Base-by-base conservation (phyloP, 768 basidiomycete genomes). In the Suillus spraguei region DNA sequence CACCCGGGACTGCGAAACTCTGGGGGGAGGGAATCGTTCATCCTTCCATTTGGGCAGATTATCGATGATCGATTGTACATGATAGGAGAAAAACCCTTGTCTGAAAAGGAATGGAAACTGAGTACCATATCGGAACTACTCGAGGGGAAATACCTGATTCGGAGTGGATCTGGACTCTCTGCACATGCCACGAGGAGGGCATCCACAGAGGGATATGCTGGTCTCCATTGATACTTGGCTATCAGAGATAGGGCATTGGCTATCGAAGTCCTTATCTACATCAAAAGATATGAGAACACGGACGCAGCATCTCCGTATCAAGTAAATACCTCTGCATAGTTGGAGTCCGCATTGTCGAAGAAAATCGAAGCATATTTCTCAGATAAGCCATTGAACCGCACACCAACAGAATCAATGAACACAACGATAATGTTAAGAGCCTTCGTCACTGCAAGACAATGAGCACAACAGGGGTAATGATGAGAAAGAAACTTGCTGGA, bases 1-100 rank as follows among this genome's bases (percentile, higher is more conserved):
- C 69, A 84, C 89, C 77, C 87, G 85, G 10, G 95, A 97, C 70
- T 94, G 90, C 65, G 85, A 89, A 63, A 92, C 92, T 63, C 92
- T 84, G 1, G 95, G 95, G 60, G 95, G 94, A 33, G 94, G 86
- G 32, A 95, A 83, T 42, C 95, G 86, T 66, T 91, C 83, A 63
- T 83, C 82, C 71, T 87, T 88, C 90, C 88, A 92, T 63, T 80
- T 74, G 1, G 88, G 86, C 53, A 97, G 76, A 42, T 86, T 80
- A 28, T 72, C 73, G 49, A 88, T 72, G 60, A 93, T 84, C n/a
- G 79, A 73, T 41, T 82, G 72, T 53, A 95, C 77, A 63, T 80
- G 85, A 24, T 80, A 77, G 62, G 85, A 78, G 72, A 91, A 88
- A 59, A 81, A 79, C 7, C 84, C 78, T 53, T 82, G 76, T 16